A percentile compares a stretch with the other conserved stretches of the same genome.
Conservation (phyloP, 176 grass and related monocot genomes). For the Puya raimondii region DNA sequence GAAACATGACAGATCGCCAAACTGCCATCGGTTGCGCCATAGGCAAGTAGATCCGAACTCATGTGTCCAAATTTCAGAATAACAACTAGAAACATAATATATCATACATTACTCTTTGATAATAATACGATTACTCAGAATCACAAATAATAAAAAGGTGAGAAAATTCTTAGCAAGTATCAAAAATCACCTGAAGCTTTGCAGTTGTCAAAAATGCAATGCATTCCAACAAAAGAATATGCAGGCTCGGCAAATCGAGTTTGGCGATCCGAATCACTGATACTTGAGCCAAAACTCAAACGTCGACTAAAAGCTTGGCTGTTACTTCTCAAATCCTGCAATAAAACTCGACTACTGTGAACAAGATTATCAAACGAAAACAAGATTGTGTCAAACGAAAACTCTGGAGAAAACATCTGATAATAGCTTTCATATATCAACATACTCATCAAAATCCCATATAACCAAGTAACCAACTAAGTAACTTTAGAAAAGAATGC, state of each 20-base stretch:
- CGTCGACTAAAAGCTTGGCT: slow-evolving; percentile 35
- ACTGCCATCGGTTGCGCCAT: slow-evolving; percentile 86
- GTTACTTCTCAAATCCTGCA: slow-evolving; percentile 66
- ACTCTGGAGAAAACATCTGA: neutral
- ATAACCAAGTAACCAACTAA: neutral
- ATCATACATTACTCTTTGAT: slow-evolving; percentile 8
- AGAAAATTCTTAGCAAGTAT: neutral
- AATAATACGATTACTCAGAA: neutral
- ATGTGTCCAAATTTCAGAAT: slow-evolving; percentile 86
- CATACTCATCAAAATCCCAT: too few species aligned
- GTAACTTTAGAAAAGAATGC: neutral
- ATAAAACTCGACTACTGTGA: slow-evolving; percentile 24
- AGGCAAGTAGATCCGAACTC: slow-evolving; percentile 84
- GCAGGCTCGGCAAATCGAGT: slow-evolving; percentile 54
- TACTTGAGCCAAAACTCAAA: slow-evolving; percentile 52
- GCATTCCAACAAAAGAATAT: slow-evolving; percentile 99
- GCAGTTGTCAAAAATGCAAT: slow-evolving; percentile 93
- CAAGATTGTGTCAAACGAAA: neutral
- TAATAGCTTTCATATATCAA: neutral
- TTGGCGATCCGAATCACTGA: slow-evolving; percentile 51
- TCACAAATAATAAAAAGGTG: neutral
- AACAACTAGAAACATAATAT: slow-evolving; percentile 44
- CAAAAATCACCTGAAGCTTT: slow-evolving; percentile 67
- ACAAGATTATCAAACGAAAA: slow-evolving; percentile 1
- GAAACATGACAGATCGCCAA: slow-evolving; percentile 86